Percentiles rank a stretch among this genome's conserved stretches.
Conservation (phyloP, 2,329 filamentous ascomycete species). For the Neoarthrinium moseri region DNA sequence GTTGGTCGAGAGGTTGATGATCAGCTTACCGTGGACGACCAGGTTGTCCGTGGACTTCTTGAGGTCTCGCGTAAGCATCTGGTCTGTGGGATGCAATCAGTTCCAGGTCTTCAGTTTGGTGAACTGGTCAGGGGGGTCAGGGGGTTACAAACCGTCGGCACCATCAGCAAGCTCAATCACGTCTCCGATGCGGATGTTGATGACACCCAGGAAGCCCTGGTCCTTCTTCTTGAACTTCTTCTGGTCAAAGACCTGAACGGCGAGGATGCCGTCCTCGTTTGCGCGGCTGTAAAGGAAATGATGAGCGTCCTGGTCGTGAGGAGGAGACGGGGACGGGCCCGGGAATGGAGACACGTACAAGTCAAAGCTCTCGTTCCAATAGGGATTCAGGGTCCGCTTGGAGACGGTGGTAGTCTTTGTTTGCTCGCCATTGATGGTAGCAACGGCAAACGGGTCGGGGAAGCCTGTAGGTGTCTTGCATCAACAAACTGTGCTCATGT, state of each 20-base stretch:
- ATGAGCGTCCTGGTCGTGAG: conserved; percentile 16
- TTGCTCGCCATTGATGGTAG: conserved; percentile 95
- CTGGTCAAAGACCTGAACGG: conserved; percentile 98
- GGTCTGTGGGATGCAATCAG: conserved; percentile 61
- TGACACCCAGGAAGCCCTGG: conserved; percentile 95
- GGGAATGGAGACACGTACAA: conserved; percentile 73
- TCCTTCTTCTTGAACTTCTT: conserved; percentile 99
- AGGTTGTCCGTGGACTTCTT: conserved; percentile 98
- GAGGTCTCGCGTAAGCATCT: conserved; percentile 96
- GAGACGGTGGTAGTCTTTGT: conserved; percentile 97
- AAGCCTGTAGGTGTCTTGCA: conserved; percentile 62
- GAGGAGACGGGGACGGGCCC: conserved; percentile 15
- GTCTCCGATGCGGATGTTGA: conserved; percentile 94
- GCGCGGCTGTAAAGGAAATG: conserved; percentile 62
- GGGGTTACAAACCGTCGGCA: conserved; percentile 75
- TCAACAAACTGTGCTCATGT: no score
- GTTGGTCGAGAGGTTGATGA: conserved; percentile 94
- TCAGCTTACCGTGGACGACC: conserved; percentile 95
- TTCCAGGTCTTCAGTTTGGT: conserved; percentile 3
- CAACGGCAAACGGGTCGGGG: conserved; percentile 95
- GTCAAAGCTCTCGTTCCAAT: conserved; percentile 99
- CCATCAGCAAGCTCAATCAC: conserved; percentile 87
- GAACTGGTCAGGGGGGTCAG: conserved; percentile 5
- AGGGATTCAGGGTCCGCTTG: conserved; percentile 97
- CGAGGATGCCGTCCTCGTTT: conserved; percentile 93